These are phyloP conservation scores for Rhizomucor miehei DNA, from an alignment of 371 early-diverging fungal species.

Conservation along the genomic window DNA sequence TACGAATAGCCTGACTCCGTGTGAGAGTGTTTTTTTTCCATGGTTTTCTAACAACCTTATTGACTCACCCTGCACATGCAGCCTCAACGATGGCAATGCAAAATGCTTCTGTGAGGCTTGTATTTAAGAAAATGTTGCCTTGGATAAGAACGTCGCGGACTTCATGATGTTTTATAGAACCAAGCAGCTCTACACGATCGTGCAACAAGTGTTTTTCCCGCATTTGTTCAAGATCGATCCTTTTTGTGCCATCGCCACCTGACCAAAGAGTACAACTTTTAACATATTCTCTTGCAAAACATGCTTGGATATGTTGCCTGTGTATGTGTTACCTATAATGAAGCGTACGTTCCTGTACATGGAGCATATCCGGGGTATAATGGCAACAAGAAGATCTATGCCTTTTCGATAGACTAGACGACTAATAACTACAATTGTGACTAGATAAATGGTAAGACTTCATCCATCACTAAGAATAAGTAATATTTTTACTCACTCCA, in stretches of 20 bases:
- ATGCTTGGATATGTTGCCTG: too few species aligned
- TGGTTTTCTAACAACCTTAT: background rate
- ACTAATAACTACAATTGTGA: conserved; percentile 93
- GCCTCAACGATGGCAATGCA: conserved; percentile 99
- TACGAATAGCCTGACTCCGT: conserved; percentile 73
- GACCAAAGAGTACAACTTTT: background rate
- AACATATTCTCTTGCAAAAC: background rate
- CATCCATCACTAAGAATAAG: background rate
- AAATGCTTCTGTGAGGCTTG: conserved; percentile 99
- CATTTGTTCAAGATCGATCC: conserved; percentile 97
- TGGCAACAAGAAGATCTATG: conserved; percentile 87
- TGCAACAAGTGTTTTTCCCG: conserved; percentile 92
- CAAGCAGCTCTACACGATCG: conserved; percentile 93
- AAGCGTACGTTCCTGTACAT: conserved; percentile 82
- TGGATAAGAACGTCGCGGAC: conserved; percentile 90
- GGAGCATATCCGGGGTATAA: conserved; percentile 94
- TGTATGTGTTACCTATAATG: conserved; percentile 72
- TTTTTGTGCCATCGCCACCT: conserved; percentile 97
- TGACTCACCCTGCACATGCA: conserved; percentile 88
- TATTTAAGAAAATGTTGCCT: conserved; percentile 98
- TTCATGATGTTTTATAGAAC: conserved; percentile 81
- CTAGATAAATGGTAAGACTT: conserved; percentile 30
- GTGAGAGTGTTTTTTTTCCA: background rate
- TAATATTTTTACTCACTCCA: conserved; percentile 59
- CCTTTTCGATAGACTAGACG: conserved; percentile 98